Evolutionary conservation across 2,329 filamentous ascomycete species (phyloP).

Genomic region (Fusarium napiforme): DNA sequence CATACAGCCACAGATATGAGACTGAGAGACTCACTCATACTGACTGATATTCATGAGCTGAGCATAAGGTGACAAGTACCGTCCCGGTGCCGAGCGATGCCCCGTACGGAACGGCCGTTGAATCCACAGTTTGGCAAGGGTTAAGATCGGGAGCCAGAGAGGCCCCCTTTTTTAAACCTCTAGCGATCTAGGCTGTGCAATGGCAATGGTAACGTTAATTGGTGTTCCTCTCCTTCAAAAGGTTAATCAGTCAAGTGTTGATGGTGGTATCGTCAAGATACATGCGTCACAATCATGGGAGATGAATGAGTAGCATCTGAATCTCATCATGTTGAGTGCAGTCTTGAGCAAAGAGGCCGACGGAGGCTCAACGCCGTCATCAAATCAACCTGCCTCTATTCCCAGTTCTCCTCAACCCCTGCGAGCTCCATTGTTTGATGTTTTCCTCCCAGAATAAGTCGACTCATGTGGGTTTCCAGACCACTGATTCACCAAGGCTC

Average conservation of each 20-base stretch:
- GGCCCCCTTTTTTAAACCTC: constrained; percentile 13
- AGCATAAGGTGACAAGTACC: constrained; percentile 43
- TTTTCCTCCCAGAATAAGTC: constrained; percentile 21
- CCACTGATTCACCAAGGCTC: constrained; percentile 33
- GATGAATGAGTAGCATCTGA: background rate
- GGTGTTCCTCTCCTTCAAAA: background rate
- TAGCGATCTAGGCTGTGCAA: background rate
- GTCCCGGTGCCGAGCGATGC: constrained; percentile 40
- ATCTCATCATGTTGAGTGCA: background rate
- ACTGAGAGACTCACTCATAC: background rate
- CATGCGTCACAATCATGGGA: background rate
- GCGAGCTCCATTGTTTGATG: constrained; percentile 27
- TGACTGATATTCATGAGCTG: constrained; percentile 24
- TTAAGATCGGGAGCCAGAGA: constrained; percentile 15
- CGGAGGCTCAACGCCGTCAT: constrained; percentile 30
- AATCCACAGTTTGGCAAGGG: constrained; percentile 14
- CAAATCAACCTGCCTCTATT: constrained; percentile 25
- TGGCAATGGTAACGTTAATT: background rate
- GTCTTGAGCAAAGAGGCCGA: background rate
- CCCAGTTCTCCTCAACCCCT: constrained; percentile 8
- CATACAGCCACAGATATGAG: constrained; percentile 12
- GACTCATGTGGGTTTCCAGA: constrained; percentile 17
- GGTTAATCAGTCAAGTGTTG: background rate
- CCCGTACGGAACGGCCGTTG: constrained; percentile 40
- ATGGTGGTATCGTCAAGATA: background rate